These are phyloP conservation scores for Ustulina deusta DNA, from an alignment of 2,329 filamentous ascomycete genomes.

Conservation along the genomic window DNA sequence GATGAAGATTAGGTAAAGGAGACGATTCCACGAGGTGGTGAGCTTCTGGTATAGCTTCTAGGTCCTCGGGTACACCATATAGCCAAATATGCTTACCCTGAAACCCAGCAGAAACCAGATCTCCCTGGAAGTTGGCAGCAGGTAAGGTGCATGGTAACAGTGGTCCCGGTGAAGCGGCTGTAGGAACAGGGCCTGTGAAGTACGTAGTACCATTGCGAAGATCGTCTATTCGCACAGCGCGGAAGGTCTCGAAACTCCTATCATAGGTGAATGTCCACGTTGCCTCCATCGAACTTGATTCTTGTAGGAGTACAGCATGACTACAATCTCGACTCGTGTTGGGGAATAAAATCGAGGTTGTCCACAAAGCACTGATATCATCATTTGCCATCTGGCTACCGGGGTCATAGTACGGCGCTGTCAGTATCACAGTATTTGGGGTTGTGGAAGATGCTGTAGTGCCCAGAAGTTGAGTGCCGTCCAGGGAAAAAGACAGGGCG, in stretches of 20 bases:
- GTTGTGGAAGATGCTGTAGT: conserved; percentile 75
- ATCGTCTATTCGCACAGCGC: conserved; percentile 80
- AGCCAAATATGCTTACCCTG: conserved; percentile 79
- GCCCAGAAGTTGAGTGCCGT: conserved; percentile 82
- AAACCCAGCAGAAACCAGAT: conserved; percentile 80
- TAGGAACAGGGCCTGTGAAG: conserved; percentile 77
- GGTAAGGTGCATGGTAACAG: conserved; percentile 76
- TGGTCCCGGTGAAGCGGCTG: conserved; percentile 64
- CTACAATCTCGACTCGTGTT: conserved; percentile 84
- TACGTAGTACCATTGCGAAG: conserved; percentile 81
- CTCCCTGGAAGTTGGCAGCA: conserved; percentile 74
- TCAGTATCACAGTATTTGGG: conserved; percentile 79
- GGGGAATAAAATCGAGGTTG: conserved; percentile 85
- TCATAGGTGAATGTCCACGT: conserved; percentile 85
- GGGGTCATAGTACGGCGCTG: conserved; percentile 82
- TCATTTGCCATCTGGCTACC: conserved; percentile 74
- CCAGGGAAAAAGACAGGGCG: conserved; percentile 78
- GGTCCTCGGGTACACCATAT: conserved; percentile 80
- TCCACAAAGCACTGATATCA: conserved; percentile 81
- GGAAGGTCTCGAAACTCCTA: conserved; percentile 79
- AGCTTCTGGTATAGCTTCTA: conserved; percentile 69
- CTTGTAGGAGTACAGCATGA: conserved; percentile 77
- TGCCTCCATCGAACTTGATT: conserved; percentile 72
- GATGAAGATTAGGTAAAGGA: conserved; percentile 48
- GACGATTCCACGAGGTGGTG: conserved; percentile 49